Evolutionary conservation across 306 rosid genomes (phyloP), one percentile per base, ranked within the genome.

Genomic region (Cyclanthera cordifolia): DNA sequence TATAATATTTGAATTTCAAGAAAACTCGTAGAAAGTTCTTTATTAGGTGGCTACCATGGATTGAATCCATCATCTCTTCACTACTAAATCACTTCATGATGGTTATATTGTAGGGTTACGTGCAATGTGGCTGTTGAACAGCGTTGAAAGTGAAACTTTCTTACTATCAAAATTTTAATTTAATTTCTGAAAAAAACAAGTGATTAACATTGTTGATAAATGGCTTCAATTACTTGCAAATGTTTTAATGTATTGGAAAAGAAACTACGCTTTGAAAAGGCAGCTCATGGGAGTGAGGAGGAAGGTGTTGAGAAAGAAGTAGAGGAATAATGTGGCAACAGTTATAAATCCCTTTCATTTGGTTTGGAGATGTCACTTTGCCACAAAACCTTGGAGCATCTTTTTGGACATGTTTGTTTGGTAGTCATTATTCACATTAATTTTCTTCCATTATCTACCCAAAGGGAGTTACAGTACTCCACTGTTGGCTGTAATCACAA

Each of bases 361-460:
- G 68, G 68, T 39, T 37, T 61, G 68, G 30, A 61, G 68, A 20
- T 61, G 30, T 37, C 68, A 61, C 68, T 39, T 61, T 61, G 14
- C 30, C 49, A 39, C 39, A 19, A 19, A 61, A 19, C 30, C 19
- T 39, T 37, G 68, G 17, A 61, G 37, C 49, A 60, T 19, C 34
- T 34, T 34, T 34, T 60, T 19, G 11, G 19, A 61, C 50, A 61
- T 6, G 49, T 61, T 64, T 64, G 52, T 64, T 64, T 21, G 70
- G 37, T 64, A 23, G 70, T 41, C 7, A 5, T 12, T 37, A 43
- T 21, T 13, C 24, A 21, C 70, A 23, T 64, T 23, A 64, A 14
- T 43, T 45, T 25, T 47, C 43, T 17, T 46, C 24, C 54, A 47
- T 47, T 2, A 66, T 41, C 15, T 8, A 14, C 46, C 16, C 55